Evolutionary conservation across 2,329 filamentous ascomycete genomes (phyloP), one percentile per base, ranked within the genome.

Genomic region (Pseudopithomyces chartarum): DNA sequence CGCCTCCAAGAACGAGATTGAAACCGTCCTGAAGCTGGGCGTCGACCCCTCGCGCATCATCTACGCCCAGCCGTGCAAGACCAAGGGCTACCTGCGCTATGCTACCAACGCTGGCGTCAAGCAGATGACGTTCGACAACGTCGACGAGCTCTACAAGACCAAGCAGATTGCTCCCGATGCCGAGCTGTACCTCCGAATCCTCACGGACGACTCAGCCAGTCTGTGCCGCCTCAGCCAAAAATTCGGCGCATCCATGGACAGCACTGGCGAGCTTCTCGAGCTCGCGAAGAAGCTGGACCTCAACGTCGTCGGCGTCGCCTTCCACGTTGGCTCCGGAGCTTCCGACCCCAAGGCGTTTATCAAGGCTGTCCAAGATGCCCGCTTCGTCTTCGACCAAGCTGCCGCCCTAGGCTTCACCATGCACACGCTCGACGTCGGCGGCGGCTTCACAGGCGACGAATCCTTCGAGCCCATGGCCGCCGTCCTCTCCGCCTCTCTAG

Each of bases 121-220:
- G 81, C 91, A 97, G 83, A 98, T 99, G 94, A 99, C 95, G 2
- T 98, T 99, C 74, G 95, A 99, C 85, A 99, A 99, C 70, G 87
- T 90, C 75, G 95, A 99, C 76, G 95, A 99, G 84, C 86, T 99
- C 51, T 92, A 94, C 86, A 99, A 99, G 85, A 94, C 96, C 77
- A 95, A 96, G 78, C 90, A 92, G 78, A 86, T 95, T 68, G 97
- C 86, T 73, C 94, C 95, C 2, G 87, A 87, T 46, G 95, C 95
- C 26, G 91, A 97, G 81, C 87, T 99, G 40, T 96, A 90, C 78
- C 84, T 99, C 59, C 93, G 95, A 69, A 99, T 99, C 79, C 84
- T 92, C 74, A 99, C 95, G 58, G 95, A 99, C 74, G 95, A 99
- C 76, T 96, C 93, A 44, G 92, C 91, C 60, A 96, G 92, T 76